Conservation (phyloP, 164 flowering plant genomes). For the Santalum album region DNA sequence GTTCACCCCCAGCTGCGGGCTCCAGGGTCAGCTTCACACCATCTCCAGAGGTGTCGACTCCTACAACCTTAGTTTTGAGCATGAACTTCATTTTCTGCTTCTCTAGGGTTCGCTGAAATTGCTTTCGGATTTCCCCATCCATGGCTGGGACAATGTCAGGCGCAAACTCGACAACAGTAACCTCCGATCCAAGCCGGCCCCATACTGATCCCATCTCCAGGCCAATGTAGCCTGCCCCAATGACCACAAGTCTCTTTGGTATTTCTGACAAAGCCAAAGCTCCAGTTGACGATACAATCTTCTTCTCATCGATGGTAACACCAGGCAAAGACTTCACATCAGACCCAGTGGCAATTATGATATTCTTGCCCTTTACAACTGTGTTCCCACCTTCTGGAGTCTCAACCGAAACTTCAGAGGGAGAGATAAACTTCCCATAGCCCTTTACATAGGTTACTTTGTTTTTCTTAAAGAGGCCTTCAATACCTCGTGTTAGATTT, state of each 20-base stretch:
- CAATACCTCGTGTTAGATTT: constrained; percentile 70
- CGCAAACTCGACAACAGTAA: constrained; percentile 83
- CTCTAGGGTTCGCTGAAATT: constrained; percentile 77
- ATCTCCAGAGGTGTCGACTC: constrained; percentile 56
- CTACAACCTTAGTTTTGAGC: constrained; percentile 86
- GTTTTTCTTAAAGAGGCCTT: constrained; percentile 94
- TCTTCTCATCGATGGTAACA: constrained; percentile 77
- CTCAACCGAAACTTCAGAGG: constrained; percentile 81
- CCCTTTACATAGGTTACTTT: constrained; percentile 89
- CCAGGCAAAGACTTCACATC: constrained; percentile 89
- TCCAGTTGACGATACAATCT: constrained; percentile 89
- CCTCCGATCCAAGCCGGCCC: constrained; percentile 84
- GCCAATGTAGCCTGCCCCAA: constrained; percentile 92
- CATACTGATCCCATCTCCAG: constrained; percentile 96
- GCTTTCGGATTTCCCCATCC: constrained; percentile 79
- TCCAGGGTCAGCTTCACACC: constrained; percentile 70
- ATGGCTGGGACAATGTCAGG: constrained; percentile 79
- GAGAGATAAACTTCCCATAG: constrained; percentile 72
- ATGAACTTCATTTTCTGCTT: constrained; percentile 85
- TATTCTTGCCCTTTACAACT: constrained; percentile 71
- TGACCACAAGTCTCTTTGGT: constrained; percentile 80
- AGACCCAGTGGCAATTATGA: constrained; percentile 89
- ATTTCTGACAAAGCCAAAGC: constrained; percentile 65
- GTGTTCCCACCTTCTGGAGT: constrained; percentile 62
- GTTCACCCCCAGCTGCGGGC: constrained; percentile 83